Conservation (phyloP, 2,329 filamentous ascomycete species). For the Fusarium fujikuroi region DNA sequence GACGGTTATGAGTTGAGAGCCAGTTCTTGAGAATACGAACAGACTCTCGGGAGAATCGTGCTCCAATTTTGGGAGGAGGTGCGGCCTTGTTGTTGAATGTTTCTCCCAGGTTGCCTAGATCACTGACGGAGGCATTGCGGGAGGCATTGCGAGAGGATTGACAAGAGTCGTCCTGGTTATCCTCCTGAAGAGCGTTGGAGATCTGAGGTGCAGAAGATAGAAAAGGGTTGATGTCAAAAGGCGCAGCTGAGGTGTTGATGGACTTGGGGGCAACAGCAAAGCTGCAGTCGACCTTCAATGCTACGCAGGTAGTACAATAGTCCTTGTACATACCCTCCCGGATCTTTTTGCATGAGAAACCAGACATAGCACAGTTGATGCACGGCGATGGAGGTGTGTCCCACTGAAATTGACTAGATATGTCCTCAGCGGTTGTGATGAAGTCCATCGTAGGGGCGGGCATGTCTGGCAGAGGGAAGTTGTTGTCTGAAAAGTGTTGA, state of each 20-base stretch:
- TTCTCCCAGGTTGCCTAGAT: constrained; percentile 44
- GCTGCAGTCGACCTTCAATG: constrained; percentile 68
- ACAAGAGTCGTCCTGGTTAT: constrained; percentile 40
- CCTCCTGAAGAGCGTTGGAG: constrained; percentile 48
- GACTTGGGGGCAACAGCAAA: constrained; percentile 56
- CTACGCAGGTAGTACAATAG: constrained; percentile 72
- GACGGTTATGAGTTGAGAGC: constrained; percentile 80
- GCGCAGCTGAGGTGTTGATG: constrained; percentile 47
- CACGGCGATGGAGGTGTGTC: constrained; percentile 62
- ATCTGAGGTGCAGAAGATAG: constrained; percentile 57
- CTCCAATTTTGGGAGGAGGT: constrained; percentile 70
- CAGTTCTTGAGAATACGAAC: constrained; percentile 85
- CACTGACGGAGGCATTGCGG: constrained; percentile 43
- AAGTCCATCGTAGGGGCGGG: constrained; percentile 48
- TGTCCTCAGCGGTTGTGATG: constrained; percentile 27
- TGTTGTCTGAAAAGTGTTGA: constrained; percentile 63
- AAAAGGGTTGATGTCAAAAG: constrained; percentile 60
- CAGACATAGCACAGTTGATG: constrained; percentile 60
- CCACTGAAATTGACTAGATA: constrained; percentile 46
- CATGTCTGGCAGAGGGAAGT: constrained; percentile 47
- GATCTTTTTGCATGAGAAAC: constrained; percentile 70
- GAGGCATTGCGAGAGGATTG: constrained; percentile 43
- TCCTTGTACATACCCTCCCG: constrained; percentile 68
- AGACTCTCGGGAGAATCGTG: constrained; percentile 82
- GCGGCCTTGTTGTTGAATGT: constrained; percentile 45